Conservation (phyloP, 2,329 filamentous ascomycete genomes). For the Phaeophleospora eucalypticola region DNA sequence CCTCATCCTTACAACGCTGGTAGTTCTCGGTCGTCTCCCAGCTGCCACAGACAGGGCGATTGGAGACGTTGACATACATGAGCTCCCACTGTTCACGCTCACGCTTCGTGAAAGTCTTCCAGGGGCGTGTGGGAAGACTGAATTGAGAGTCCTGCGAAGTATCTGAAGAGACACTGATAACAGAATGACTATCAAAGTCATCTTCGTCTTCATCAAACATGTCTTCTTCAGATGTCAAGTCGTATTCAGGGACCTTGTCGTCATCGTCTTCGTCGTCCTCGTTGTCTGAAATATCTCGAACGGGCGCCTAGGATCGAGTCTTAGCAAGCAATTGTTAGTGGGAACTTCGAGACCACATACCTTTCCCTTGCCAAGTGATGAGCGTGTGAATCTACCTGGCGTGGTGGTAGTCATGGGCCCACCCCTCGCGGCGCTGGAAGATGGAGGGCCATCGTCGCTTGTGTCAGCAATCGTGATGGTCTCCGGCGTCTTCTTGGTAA, state of each 20-base stretch:
- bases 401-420: neutral
- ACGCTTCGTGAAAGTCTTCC: conserved; percentile 18
- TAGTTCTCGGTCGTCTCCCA: conserved; percentile 29
- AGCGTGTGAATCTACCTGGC: neutral
- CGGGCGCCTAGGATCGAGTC: neutral
- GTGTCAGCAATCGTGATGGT: conserved; percentile 11
- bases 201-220: conserved; percentile 17
- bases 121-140: conserved; percentile 19
- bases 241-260: conserved; percentile 18
- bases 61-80: conserved; percentile 24
- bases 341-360: neutral
- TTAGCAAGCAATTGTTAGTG: neutral
- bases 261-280: conserved; percentile 26
- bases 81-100: conserved; percentile 21
- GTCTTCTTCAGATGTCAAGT: conserved; percentile 18
- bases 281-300: neutral
- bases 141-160: conserved; percentile 9
- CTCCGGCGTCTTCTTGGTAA: conserved; percentile 14
- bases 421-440: neutral
- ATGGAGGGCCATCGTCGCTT: conserved; percentile 1
- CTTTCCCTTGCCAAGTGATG: neutral
- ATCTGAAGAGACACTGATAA: conserved; percentile 23
- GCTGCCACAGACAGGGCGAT: conserved; percentile 16
- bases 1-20: conserved; percentile 25
- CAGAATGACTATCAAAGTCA: conserved; percentile 18